phyloP scores from a whole-genome alignment of 192 early-diverging fungal species.

The Funneliformis geosporum region DNA sequence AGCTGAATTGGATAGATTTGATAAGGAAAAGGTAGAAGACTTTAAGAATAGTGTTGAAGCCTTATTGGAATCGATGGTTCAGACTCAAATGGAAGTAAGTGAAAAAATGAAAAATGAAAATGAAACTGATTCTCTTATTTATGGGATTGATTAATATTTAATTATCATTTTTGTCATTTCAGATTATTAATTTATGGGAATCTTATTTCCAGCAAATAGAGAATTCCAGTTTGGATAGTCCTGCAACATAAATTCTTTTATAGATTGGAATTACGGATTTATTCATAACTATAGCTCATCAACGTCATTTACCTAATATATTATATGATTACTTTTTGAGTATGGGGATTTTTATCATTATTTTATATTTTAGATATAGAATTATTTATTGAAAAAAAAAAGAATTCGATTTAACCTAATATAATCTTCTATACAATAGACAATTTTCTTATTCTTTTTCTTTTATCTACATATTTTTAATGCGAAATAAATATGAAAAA shows the following conservation, averaged over 20 bases:
- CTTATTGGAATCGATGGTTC: constrained; percentile 74
- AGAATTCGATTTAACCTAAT: too few relatives aligned
- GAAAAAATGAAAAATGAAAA: too few relatives aligned
- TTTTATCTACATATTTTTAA: too few relatives aligned
- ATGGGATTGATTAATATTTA: neutral
- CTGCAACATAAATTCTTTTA: neutral
- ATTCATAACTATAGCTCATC: too few relatives aligned
- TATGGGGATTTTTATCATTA: too few relatives aligned
- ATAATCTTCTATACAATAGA: too few relatives aligned
- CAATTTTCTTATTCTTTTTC: too few relatives aligned
- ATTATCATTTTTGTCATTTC: neutral
- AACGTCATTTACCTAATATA: too few relatives aligned
- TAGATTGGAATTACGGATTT: neutral
- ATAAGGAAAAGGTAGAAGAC: constrained; percentile 76
- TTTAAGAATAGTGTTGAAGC: constrained; percentile 73
- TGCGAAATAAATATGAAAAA: too few relatives aligned
- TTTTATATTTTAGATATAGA: too few relatives aligned
- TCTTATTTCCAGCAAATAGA: constrained; percentile 22
- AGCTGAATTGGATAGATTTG: constrained; percentile 77
- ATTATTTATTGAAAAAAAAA: too few relatives aligned
- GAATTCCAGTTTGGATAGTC: neutral
- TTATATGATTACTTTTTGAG: too few relatives aligned
- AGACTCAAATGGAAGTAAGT: constrained; percentile 70
- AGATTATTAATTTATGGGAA: constrained; percentile 33
- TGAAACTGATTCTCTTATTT: neutral